phyloP scores from a whole-genome alignment of 768 basidiomycete species.

The Terana coerulea region DNA sequence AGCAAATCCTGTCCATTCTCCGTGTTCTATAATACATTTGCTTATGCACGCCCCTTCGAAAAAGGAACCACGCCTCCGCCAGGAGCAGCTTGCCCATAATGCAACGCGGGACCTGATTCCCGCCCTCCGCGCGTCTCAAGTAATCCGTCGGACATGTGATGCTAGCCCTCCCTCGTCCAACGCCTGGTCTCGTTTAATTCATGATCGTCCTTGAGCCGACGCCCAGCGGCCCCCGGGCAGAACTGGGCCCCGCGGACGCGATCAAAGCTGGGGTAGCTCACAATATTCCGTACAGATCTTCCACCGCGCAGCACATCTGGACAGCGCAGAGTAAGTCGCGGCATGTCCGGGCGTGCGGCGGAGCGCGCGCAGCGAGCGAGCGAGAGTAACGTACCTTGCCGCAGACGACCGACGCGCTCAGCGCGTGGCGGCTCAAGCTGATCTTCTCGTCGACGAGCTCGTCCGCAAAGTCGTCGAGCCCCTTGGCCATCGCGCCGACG shows the following conservation, averaged over 20 bases:
- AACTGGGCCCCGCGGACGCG: background rate
- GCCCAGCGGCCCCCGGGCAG: no score
- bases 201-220: no score
- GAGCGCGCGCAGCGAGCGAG: background rate
- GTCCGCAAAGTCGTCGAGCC: conserved; percentile 95
- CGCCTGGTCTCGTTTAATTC: no score
- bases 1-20: background rate
- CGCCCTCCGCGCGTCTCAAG: no score
- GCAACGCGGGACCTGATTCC: no score
- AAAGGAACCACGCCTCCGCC: no score
- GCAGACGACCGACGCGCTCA: conserved; percentile 92
- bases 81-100: no score
- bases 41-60: no score
- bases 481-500: conserved; percentile 97
- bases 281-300: conserved; percentile 93
- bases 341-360: background rate
- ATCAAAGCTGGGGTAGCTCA: conserved; percentile 30
- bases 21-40: no score
- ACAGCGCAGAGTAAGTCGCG: background rate
- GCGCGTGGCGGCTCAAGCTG: conserved; percentile 86
- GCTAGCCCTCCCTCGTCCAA: no score
- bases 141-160: no score
- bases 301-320: conserved; percentile 85
- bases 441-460: conserved; percentile 93
- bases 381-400: conserved; percentile 64